Evolutionary conservation across 2,329 filamentous ascomycete species (phyloP).

Genomic region (Colletotrichum noveboracense): DNA sequence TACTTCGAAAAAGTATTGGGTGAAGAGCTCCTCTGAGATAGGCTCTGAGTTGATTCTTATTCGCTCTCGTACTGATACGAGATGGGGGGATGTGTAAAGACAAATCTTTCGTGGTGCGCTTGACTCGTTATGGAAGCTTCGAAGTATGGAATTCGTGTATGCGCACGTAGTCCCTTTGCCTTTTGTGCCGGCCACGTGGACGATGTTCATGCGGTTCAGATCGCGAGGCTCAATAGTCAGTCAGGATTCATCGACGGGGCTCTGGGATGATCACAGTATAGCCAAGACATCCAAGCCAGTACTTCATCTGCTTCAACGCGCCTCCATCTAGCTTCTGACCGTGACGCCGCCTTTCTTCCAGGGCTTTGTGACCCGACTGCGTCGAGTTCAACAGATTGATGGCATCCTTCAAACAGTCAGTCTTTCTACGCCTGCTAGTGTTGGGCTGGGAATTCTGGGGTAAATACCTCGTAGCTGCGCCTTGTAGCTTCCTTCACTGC

Average conservation of each 20-base stretch:
- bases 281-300: neutral
- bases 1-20: neutral
- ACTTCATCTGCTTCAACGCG: neutral
- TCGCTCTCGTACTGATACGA: neutral
- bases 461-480: neutral
- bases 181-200: neutral
- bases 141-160: neutral
- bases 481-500: neutral
- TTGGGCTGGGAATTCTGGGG: neutral
- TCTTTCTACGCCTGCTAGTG: accelerated
- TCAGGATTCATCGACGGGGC: no score
- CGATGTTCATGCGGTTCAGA: neutral
- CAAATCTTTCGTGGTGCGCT: neutral
- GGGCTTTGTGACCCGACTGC: neutral
- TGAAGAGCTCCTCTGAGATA: neutral
- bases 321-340: neutral
- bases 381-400: neutral
- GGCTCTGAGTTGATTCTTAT: neutral
- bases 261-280: neutral
- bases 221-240: neutral
- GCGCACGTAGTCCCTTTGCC: neutral
- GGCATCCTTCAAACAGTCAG: neutral
- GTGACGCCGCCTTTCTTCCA: neutral
- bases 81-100: neutral
- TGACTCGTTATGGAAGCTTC: neutral